Conservation (phyloP, 176 grass and related monocot species). For the Tillandsia fasciculata region DNA sequence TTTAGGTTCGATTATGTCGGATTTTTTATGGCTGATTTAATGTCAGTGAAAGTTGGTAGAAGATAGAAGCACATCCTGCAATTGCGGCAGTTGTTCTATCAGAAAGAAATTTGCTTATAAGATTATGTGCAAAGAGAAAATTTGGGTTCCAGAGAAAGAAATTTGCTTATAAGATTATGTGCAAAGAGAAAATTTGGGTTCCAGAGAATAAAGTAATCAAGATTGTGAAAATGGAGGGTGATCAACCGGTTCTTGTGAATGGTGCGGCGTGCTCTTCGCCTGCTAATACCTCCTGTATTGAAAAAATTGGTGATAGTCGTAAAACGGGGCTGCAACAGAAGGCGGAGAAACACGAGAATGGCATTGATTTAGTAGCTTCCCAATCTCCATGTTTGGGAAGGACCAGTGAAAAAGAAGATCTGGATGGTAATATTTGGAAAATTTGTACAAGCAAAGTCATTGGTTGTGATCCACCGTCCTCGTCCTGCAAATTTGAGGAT, state of each 20-base stretch:
- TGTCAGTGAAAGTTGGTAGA: background rate
- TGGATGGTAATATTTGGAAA: slow-evolving; percentile 9
- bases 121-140: slow-evolving; percentile 2
- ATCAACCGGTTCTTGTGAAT: background rate
- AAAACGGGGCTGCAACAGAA: slow-evolving; percentile 4
- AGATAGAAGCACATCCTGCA: background rate
- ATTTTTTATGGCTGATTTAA: background rate
- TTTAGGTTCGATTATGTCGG: background rate
- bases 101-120: background rate
- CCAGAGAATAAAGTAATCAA: background rate
- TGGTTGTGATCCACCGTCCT: slow-evolving; percentile 11
- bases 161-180: too few species aligned
- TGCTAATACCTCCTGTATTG: background rate
- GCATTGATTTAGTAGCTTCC: background rate
- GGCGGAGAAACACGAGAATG: slow-evolving; percentile 18
- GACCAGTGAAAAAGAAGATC: slow-evolving; percentile 6
- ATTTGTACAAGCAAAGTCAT: slow-evolving; percentile 1
- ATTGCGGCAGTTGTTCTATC: background rate
- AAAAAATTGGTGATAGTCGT: slow-evolving; percentile 3
- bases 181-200: background rate
- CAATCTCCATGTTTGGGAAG: slow-evolving; percentile 21
- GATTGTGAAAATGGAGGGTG: background rate
- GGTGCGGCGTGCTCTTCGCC: background rate
- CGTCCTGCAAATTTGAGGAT: slow-evolving; percentile 13
- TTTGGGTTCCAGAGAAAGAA: background rate